These are phyloP conservation scores for Cerioporus squamosus DNA, from an alignment of 1,284 basidiomycete genomes.

Conservation along the genomic window DNA sequence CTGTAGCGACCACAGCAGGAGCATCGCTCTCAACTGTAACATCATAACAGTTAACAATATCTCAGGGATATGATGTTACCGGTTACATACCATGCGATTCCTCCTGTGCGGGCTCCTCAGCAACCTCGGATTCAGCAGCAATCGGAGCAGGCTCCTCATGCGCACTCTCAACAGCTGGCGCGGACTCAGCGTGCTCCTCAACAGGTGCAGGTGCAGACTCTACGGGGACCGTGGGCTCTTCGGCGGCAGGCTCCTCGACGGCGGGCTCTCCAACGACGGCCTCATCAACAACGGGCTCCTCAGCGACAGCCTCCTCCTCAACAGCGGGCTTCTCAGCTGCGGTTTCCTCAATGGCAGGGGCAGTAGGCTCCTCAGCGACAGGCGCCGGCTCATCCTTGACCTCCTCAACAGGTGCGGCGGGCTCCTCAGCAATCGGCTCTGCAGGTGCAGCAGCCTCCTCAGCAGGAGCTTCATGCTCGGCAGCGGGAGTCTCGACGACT, in stretches of 20 bases:
- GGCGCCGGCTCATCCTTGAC: neutral
- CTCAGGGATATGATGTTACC: too few species aligned
- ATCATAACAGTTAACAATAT: too few species aligned
- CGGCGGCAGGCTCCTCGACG: neutral
- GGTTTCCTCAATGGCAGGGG: neutral
- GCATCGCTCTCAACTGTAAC: too few species aligned
- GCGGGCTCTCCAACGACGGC: neutral
- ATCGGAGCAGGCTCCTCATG: neutral
- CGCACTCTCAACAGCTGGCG: neutral
- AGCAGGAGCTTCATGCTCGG: neutral
- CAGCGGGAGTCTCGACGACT: neutral
- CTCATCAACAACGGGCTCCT: neutral
- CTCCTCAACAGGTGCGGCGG: neutral
- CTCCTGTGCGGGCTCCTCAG: too few species aligned
- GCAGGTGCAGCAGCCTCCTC: conserved; percentile 1
- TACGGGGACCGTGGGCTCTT: neutral
- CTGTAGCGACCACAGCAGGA: too few species aligned
- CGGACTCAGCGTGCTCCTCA: neutral
- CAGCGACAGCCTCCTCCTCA: conserved; percentile 1
- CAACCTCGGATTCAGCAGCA: too few species aligned
- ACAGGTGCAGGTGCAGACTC: neutral
- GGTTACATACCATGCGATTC: too few species aligned
- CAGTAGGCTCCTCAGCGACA: neutral
- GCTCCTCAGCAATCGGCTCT: neutral
- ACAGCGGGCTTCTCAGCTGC: neutral